Evolutionary conservation across 2,329 filamentous ascomycete genomes (phyloP), one percentile per base, ranked within the genome.

Genomic region (Ophiocordyceps camponoti-saundersi): DNA sequence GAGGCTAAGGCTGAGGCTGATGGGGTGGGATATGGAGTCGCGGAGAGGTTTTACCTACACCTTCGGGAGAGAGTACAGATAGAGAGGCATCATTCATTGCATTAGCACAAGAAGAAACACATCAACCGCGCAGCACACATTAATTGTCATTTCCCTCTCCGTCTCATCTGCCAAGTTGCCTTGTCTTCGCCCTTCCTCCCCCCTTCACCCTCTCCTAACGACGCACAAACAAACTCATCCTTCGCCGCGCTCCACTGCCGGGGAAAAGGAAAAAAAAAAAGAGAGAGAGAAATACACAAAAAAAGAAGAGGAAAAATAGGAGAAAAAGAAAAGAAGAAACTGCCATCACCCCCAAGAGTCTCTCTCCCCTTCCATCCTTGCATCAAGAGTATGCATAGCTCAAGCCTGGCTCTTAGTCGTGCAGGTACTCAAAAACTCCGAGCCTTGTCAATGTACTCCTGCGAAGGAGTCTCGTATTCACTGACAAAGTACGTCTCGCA

Each of bases 401-500:
- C n/a, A 20, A n/a, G 11, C 39, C 20, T 6, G 5, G 3, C 11
- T 11, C n/a, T 4, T 42, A 7, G 20, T 18, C 11, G 4, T 6
- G 11, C n/a, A 15, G 20, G 16, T 11, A 26, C 3, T 32, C 7
- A 72, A 49, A 63, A 66, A 50, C 60, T 67, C 53, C 64, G 68
- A 13, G 80, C 79, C 61, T 79, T 81, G 52, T 87, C 82, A 47
- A 81, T 70, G 57, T 89, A 89, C 47, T 84, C 79, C 52, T 78
- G 71, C 13, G 73, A 73, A 0, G 83, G 81, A 26, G 76, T 79
- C 64, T 87, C 84, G 59, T 92, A 92, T 56, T 82, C 75, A 48
- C 68, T 76, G 49, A 79, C 72, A 58, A 98, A 94, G 65, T 92
- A 95, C 22, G 75, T 75, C 48, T 77, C 72, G 15, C 81, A 79